Evolutionary conservation across 768 basidiomycete species (phyloP).

Genomic region (Boletus pseudopeckii): DNA sequence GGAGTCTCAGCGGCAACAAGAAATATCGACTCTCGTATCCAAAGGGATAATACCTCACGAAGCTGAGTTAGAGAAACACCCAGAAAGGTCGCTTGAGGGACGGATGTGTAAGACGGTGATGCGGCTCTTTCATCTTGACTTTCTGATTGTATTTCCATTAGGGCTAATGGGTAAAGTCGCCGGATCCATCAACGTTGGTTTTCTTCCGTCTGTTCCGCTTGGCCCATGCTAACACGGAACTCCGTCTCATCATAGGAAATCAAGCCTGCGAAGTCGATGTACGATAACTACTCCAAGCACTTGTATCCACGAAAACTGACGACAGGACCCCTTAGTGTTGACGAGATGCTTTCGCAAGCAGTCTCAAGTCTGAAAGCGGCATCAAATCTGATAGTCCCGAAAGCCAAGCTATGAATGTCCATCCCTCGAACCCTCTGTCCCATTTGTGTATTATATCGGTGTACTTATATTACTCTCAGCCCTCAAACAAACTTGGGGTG

Average conservation of each 20-base stretch:
- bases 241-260: constrained; percentile 49
- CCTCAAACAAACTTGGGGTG: neutral
- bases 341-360: constrained; percentile 75
- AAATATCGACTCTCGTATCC: constrained; percentile 55
- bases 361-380: constrained; percentile 51
- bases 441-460: neutral
- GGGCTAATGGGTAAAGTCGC: constrained; percentile 82
- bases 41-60: constrained; percentile 76
- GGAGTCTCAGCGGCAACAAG: constrained; percentile 59
- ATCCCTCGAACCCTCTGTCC: neutral
- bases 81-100: constrained; percentile 60
- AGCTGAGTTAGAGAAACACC: constrained; percentile 63
- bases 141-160: constrained; percentile 23
- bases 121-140: neutral
- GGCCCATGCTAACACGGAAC: neutral
- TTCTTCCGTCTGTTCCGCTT: neutral
- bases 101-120: constrained; percentile 48
- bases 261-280: constrained; percentile 85
- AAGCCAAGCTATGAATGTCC: constrained; percentile 44
- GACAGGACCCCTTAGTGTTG: constrained; percentile 49
- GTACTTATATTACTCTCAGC: neutral
- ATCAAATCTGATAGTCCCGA: constrained; percentile 38
- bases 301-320: constrained; percentile 8
- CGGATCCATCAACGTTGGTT: constrained; percentile 58
- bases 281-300: constrained; percentile 22